phyloP scores from a whole-genome alignment of 2,329 filamentous ascomycete genomes.

The Phaeoacremonium minimum region DNA sequence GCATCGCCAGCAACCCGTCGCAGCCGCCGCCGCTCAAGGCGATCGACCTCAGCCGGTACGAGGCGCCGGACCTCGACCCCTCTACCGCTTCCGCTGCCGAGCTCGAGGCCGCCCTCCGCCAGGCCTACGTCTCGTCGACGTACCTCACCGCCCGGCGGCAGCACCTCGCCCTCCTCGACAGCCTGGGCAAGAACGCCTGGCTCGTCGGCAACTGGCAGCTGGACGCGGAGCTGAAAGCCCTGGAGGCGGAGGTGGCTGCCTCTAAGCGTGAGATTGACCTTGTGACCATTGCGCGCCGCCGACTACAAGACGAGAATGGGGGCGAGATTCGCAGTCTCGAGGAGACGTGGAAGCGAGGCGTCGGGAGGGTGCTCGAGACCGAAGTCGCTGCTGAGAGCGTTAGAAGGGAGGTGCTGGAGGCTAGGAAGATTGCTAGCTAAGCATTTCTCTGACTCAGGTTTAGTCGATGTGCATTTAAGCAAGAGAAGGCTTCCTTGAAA shows the following conservation, averaged over 20 bases:
- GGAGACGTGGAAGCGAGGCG: constrained; percentile 72
- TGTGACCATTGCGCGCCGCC: constrained; percentile 66
- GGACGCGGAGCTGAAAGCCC: constrained; percentile 62
- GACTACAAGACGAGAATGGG: constrained; percentile 64
- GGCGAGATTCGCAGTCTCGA: constrained; percentile 69
- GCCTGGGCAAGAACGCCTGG: constrained; percentile 87
- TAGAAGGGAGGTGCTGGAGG: constrained; percentile 61
- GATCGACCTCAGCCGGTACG: constrained; percentile 79
- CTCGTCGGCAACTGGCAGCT: constrained; percentile 77
- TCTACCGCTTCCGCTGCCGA: constrained; percentile 14
- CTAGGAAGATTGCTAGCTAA: constrained; percentile 33
- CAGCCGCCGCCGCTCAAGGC: constrained; percentile 47
- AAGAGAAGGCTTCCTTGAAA: no score
- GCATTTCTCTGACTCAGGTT: no score
- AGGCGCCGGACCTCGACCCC: constrained; percentile 55
- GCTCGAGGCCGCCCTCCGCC: constrained; percentile 61
- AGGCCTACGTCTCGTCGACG: constrained; percentile 42
- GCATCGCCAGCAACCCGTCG: constrained; percentile 46
- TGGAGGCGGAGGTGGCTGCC: constrained; percentile 73
- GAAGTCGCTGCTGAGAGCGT: constrained; percentile 78
- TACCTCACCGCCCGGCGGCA: constrained; percentile 47
- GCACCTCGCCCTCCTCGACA: constrained; percentile 70
- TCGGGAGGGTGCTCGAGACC: constrained; percentile 78
- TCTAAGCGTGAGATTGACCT: constrained; percentile 66
- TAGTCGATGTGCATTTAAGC: no score